A percentile compares a stretch with the other conserved stretches of the same genome.
These are phyloP conservation scores for Salix udensis DNA, from an alignment of 345 rosid genomes.

Conservation along the genomic window DNA sequence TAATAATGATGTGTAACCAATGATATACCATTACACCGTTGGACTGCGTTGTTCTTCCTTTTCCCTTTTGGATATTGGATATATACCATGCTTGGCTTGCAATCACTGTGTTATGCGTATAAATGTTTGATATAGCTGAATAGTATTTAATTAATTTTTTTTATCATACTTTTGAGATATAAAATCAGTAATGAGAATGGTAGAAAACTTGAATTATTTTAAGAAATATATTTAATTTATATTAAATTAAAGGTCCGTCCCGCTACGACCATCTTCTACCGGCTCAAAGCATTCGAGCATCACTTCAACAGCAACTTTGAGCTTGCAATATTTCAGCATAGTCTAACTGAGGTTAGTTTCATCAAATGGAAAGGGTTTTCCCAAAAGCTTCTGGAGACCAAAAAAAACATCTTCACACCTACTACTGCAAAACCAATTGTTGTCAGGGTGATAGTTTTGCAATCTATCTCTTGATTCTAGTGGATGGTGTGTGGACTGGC, in stretches of 20 bases:
- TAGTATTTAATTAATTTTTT: too few relatives aligned
- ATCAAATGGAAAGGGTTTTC: neutral
- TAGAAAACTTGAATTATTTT: too few relatives aligned
- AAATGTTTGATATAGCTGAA: too few relatives aligned
- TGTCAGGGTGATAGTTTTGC: neutral
- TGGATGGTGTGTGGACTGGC: too few relatives aligned
- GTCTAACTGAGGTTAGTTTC: neutral
- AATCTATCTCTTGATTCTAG: neutral
- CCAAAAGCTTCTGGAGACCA: neutral
- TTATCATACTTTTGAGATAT: too few relatives aligned
- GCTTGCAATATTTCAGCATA: neutral
- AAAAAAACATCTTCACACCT: neutral
- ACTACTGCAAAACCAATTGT: neutral
- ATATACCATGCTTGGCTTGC: too few relatives aligned
- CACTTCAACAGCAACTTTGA: neutral
- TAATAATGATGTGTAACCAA: neutral
- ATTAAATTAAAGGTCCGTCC: neutral
- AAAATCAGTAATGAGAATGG: too few relatives aligned
- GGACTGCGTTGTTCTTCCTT: neutral
- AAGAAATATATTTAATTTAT: too few relatives aligned
- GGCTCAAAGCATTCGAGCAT: neutral
- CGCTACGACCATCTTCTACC: neutral
- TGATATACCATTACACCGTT: neutral
- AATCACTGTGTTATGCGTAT: too few relatives aligned
- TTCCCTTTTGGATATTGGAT: neutral